These are phyloP conservation scores for Xylaria sp. DNA, from an alignment of 2,329 filamentous ascomycete genomes.

Conservation along the genomic window DNA sequence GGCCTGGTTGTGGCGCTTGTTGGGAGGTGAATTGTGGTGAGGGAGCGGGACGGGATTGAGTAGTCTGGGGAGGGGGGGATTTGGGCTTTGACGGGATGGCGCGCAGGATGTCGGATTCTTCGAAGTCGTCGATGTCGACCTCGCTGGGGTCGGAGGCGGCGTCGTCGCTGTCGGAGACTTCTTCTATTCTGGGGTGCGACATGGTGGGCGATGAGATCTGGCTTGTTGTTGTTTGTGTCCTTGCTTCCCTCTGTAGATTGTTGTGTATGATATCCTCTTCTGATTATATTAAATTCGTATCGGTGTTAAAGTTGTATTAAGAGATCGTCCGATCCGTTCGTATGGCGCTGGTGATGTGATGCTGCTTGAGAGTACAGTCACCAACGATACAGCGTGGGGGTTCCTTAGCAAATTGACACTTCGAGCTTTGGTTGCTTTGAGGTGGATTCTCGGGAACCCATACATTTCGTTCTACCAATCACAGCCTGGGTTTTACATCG, in stretches of 20 bases:
- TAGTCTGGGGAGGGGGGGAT: conserved; percentile 31
- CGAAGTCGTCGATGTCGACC: conserved; percentile 67
- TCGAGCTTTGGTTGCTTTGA: background rate
- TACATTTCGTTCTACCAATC: background rate
- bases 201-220: conserved; percentile 40
- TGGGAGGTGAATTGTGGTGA: conserved; percentile 7
- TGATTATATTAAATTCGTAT: too few species aligned
- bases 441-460: too few species aligned
- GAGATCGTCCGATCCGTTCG: background rate
- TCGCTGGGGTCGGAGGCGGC: conserved; percentile 74
- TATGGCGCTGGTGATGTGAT: background rate
- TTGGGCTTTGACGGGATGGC: conserved; percentile 35
- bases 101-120: conserved; percentile 52
- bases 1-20: conserved; percentile 32
- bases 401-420: background rate
- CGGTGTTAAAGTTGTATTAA: background rate
- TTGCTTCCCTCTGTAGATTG: background rate
- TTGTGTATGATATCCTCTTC: background rate
- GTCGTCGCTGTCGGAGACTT: conserved; percentile 71
- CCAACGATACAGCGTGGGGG: conserved; percentile 14
- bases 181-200: conserved; percentile 87
- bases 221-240: background rate
- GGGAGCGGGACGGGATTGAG: conserved; percentile 22
- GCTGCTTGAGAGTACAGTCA: background rate
- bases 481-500: background rate